Percentiles rank a stretch among this genome's conserved stretches.
These are phyloP conservation scores for Psilocybe azurescens DNA, from an alignment of 768 basidiomycete species.

Conservation along the genomic window DNA sequence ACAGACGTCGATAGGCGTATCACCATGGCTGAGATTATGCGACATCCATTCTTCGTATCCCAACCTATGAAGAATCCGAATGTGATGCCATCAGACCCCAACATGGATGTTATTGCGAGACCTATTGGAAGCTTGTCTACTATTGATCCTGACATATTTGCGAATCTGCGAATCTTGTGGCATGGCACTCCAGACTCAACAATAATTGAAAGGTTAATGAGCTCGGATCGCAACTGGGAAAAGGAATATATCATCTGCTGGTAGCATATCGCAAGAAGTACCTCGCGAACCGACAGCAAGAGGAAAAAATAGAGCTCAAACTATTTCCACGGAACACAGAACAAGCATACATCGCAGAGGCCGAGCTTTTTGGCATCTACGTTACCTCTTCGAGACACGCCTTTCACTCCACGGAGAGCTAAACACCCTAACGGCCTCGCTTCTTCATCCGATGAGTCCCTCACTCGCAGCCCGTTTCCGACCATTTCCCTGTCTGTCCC, in stretches of 20 bases:
- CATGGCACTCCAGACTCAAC: conserved; percentile 76
- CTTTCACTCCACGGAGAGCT: conserved; percentile 69
- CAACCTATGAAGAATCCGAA: conserved; percentile 49
- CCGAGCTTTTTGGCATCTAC: conserved; percentile 20
- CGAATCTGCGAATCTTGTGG: conserved; percentile 93
- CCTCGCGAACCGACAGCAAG: conserved; percentile 71
- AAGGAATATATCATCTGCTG: conserved; percentile 94
- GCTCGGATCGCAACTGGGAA: conserved; percentile 83
- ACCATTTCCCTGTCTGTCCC: conserved; percentile 26
- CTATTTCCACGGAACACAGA: conserved; percentile 37
- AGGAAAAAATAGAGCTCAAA: conserved; percentile 51
- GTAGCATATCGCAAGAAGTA: conserved; percentile 80
- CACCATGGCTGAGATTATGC: conserved; percentile 79
- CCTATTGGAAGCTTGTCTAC: conserved; percentile 66
- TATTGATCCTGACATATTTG: conserved; percentile 90
- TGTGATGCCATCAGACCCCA: conserved; percentile 49
- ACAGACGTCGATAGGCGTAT: conserved; percentile 78
- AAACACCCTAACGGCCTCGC: conserved; percentile 30
- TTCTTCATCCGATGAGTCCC: conserved; percentile 18
- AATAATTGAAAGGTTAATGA: conserved; percentile 71
- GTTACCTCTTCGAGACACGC: conserved; percentile 58
- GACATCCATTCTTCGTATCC: conserved; percentile 79
- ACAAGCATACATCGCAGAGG: conserved; percentile 36
- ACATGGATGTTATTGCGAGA: conserved; percentile 68
- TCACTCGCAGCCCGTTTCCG: conserved; percentile 23